Base-by-base conservation (phyloP, 306 rosid genomes). In the Castanea mollissima region DNA sequence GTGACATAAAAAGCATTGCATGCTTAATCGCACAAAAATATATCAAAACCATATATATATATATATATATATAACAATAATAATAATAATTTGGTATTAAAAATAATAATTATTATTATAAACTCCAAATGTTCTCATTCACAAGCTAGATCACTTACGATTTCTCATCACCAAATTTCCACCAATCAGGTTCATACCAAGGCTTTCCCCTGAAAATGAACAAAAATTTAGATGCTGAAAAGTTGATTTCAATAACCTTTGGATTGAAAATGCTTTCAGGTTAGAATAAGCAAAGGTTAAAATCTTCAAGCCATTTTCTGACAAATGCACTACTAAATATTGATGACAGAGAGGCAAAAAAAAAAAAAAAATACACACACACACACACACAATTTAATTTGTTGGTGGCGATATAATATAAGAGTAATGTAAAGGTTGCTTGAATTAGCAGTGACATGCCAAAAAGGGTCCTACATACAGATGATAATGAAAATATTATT, bases 151-250 rank as follows among this genome's bases (percentile, higher is more conserved):
- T 82, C 75, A 89, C 98, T 90, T 90, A 96, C 99, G 94, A 49
- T 86, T 91, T 96, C 76, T 91, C 97, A 84, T 96, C 99, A 16
- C 99, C 98, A 85, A 96, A 96, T 85, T 93, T 96, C 99, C 98
- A 96, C 98, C 98, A 91, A 1, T 96, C 99, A 62, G 99, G 98
- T 84, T 96, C 99, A 77, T 90, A 93, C 99, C 99, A 96, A 54
- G 85, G 70, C 83, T 93, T 93, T 76, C 98, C 98, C 76, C 98
- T 96, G 92, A 75, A 87, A 76, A 84, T 56, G 60, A 72, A 76
- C 46, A 71, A 77, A 3, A 64, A 65, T 67, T 73, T 78, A 59
- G 34, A 79, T 58, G 77, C 31, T 44, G 65, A 80, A 23, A 75
- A 59, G 79, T 64, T 79, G 70, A 73, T 75, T 63, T 32, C 51